phyloP scores from a whole-genome alignment of 768 basidiomycete species.

The Leccinum subtestaceum region DNA sequence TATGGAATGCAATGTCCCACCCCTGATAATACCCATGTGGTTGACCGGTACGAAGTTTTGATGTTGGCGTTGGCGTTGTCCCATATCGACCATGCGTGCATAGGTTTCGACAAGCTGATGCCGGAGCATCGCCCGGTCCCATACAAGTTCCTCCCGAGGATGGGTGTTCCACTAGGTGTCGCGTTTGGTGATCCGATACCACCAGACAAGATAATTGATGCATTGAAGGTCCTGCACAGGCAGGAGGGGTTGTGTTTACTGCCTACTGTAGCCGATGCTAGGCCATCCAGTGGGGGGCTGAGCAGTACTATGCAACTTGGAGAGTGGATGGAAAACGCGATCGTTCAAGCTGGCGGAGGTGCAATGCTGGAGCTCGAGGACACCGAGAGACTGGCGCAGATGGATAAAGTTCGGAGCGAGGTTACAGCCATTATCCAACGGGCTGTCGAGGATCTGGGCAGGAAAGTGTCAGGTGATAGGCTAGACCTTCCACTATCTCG shows the following conservation, averaged over 20 bases:
- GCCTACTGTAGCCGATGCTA: not conserved
- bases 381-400: slow-evolving; percentile 22
- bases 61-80: not conserved
- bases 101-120: slow-evolving; percentile 87
- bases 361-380: slow-evolving; percentile 6
- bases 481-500: slow-evolving; percentile 17
- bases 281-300: not conserved
- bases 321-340: slow-evolving; percentile 16
- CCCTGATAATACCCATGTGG: slow-evolving; percentile 91
- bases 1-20: slow-evolving; percentile 63
- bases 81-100: not conserved
- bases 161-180: slow-evolving; percentile 62
- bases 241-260: not conserved
- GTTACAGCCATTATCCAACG: slow-evolving; percentile 54
- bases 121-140: slow-evolving; percentile 80
- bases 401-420: slow-evolving; percentile 44
- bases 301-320: not conserved
- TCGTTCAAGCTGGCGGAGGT: slow-evolving; percentile 5
- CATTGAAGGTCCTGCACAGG: slow-evolving; percentile 14
- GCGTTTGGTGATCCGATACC: slow-evolving; percentile 79
- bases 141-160: slow-evolving; percentile 64
- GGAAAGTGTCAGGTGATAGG: slow-evolving; percentile 43
- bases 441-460: slow-evolving; percentile 53
- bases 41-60: slow-evolving; percentile 55
- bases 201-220: slow-evolving; percentile 32